phyloP scores from a whole-genome alignment of 1,139 yeast genomes.

The Meyerozyma sp. region DNA sequence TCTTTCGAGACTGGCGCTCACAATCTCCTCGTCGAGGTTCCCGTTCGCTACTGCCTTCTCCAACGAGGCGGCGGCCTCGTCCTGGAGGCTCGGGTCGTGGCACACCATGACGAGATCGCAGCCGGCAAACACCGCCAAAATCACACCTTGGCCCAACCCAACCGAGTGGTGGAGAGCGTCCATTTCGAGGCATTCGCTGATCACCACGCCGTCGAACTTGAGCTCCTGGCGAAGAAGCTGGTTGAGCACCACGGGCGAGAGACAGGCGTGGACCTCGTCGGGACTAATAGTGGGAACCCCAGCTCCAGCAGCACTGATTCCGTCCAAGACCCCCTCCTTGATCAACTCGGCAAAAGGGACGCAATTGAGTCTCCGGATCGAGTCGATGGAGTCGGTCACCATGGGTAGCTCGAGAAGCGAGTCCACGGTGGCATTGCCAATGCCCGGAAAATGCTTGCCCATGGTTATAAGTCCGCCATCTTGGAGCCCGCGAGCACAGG shows the following conservation, averaged over 20 bases:
- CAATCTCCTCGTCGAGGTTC: conserved; percentile 43
- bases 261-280: conserved; percentile 60
- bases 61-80: conserved; percentile 54
- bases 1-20: conserved; percentile 38
- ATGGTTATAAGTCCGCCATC: conserved; percentile 54
- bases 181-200: conserved; percentile 63
- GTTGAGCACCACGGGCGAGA: conserved; percentile 53
- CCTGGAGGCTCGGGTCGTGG: conserved; percentile 50
- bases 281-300: conserved; percentile 62
- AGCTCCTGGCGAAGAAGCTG: conserved; percentile 49
- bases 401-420: conserved; percentile 54
- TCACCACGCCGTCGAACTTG: conserved; percentile 55
- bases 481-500: conserved; percentile 50
- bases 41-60: conserved; percentile 51
- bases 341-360: conserved; percentile 51
- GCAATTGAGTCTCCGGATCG: conserved; percentile 45
- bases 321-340: conserved; percentile 46
- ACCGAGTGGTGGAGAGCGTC: conserved; percentile 59
- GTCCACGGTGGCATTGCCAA: conserved; percentile 59
- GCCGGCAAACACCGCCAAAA: conserved; percentile 57
- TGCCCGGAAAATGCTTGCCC: conserved; percentile 67
- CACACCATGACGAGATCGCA: conserved; percentile 66
- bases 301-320: conserved; percentile 62
- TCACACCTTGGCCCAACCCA: conserved; percentile 65
- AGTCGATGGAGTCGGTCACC: conserved; percentile 53